Evolutionary conservation across 768 basidiomycete species (phyloP), one percentile per base, ranked within the genome.

Genomic region (Macrolepiota dolichaula): DNA sequence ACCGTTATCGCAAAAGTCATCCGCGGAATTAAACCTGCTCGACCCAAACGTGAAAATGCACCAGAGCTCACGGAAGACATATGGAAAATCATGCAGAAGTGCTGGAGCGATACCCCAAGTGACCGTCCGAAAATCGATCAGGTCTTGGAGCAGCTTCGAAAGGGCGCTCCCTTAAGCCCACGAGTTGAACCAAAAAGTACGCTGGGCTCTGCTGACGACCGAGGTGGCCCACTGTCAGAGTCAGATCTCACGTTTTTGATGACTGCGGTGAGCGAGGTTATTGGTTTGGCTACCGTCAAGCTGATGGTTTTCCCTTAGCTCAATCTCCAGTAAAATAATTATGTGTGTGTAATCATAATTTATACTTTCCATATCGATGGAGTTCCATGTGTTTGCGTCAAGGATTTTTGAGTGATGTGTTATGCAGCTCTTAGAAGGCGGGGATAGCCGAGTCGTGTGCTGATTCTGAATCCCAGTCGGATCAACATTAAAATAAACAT

Each of bases 1-100:
- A 62, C 66, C 6, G 60, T 70, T n/a, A 64, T 69, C 22, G 32
- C 61, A 4, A 64, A 65, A 40, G 61, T 70, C 2, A 59, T 52
- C 27, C 22, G 51, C 19, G 70, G 69, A 11, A 46, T 38, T 13
- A 55, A 37, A n/a, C 70, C 69, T 27, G 7, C 22, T 10, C 40
- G 22, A 46, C 61, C 61, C 65, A n/a, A 36, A 6, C 15, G 6
- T 3, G 13, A 47, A 44, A 47, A 22, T 27, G 46, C 46, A 49
- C n/a, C 7, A 10, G 46, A 49, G 22, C 46, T 49, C 12, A 49
- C n/a, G 0, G 46, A 49, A n/a, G n/a, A 19, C 17, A 32, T 57
- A 5, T 57, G 55, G 55, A 9, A 25, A 17, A 35, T 56, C 27
- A 56, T 56, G 55, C 55, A 56, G 9, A 40, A 56, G 19, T 56